These are phyloP conservation scores for Singerocomus inundabilis DNA, from an alignment of 1,284 basidiomycete genomes.

Conservation along the genomic window DNA sequence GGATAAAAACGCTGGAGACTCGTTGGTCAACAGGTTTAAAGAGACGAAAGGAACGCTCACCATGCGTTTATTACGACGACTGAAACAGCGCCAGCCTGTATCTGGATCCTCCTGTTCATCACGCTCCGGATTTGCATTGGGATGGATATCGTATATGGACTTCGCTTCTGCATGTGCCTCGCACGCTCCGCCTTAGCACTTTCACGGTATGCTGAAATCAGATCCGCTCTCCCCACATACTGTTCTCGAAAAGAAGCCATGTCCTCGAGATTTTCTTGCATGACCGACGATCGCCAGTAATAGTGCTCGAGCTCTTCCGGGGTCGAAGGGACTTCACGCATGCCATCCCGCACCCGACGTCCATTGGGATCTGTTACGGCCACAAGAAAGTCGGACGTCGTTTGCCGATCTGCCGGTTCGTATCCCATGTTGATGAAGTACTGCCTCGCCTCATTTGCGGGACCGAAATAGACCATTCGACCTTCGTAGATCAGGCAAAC, in stretches of 20 bases:
- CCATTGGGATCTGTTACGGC: conserved; percentile 60
- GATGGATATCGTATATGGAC: conserved; percentile 50
- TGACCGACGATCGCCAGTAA: conserved; percentile 34
- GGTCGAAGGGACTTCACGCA: conserved; percentile 54
- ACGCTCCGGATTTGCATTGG: conserved; percentile 66
- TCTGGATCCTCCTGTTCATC: conserved; percentile 65
- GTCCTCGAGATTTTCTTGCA: conserved; percentile 33
- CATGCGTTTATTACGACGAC: conserved; percentile 39
- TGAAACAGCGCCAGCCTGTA: conserved; percentile 55
- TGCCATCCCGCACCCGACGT: conserved; percentile 51
- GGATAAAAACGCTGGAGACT: conserved; percentile 41
- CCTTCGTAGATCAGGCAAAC: conserved; percentile 71
- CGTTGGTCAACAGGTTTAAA: conserved; percentile 30
- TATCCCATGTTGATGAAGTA: conserved; percentile 76
- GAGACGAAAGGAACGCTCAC: conserved; percentile 21
- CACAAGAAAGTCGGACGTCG: conserved; percentile 68
- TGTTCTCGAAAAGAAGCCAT: conserved; percentile 37
- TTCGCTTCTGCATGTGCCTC: conserved; percentile 36
- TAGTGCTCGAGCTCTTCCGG: conserved; percentile 56
- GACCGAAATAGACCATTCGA: conserved; percentile 71
- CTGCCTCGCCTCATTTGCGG: conserved; percentile 52
- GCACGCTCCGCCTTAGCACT: conserved; percentile 55
- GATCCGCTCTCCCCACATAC: conserved; percentile 38
- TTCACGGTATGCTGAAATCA: conserved; percentile 42
- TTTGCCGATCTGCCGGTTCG: conserved; percentile 54